These are phyloP conservation scores for Rhynchosporium secalis DNA, from an alignment of 2,329 filamentous ascomycete species.

Conservation along the genomic window DNA sequence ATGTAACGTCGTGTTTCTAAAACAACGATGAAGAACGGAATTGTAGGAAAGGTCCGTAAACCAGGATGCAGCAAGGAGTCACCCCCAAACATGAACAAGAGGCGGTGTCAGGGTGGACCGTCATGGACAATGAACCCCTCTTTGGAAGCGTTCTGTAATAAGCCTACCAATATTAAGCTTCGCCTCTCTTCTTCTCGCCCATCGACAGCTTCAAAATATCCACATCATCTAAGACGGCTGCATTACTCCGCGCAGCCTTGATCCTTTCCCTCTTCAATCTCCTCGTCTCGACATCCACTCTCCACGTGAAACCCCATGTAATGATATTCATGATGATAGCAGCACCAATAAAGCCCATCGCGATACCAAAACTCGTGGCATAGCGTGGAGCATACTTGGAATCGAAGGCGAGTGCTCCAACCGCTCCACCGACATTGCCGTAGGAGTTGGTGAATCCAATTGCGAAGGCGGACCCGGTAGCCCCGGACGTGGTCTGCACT, in stretches of 20 bases:
- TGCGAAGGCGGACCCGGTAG: constrained; percentile 51
- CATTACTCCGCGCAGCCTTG: constrained; percentile 43
- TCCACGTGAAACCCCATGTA: constrained; percentile 49
- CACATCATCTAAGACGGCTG: constrained; percentile 48
- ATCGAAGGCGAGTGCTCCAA: constrained; percentile 50
- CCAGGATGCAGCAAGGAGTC: no score
- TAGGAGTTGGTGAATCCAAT: constrained; percentile 53
- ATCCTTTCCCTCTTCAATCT: constrained; percentile 45
- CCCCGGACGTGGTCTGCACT: constrained; percentile 47
- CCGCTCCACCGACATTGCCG: constrained; percentile 50
- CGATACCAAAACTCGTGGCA: constrained; percentile 34
- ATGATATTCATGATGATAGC: constrained; percentile 45
- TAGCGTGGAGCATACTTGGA: constrained; percentile 49
- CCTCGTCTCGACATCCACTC: constrained; percentile 48
- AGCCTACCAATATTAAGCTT: background rate
- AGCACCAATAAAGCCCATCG: constrained; percentile 47
- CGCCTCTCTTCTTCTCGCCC: background rate
- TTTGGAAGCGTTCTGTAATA: no score
- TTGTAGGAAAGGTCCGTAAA: no score
- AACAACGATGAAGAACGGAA: no score
- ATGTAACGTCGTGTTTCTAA: no score
- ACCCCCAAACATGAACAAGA: no score
- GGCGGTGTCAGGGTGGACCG: no score
- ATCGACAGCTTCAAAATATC: background rate
- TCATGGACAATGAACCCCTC: no score